A percentile compares a stretch with the other conserved stretches of the same genome.
phyloP scores from a whole-genome alignment of 345 rosid genomes.

The Arabidopsis arenosa region DNA sequence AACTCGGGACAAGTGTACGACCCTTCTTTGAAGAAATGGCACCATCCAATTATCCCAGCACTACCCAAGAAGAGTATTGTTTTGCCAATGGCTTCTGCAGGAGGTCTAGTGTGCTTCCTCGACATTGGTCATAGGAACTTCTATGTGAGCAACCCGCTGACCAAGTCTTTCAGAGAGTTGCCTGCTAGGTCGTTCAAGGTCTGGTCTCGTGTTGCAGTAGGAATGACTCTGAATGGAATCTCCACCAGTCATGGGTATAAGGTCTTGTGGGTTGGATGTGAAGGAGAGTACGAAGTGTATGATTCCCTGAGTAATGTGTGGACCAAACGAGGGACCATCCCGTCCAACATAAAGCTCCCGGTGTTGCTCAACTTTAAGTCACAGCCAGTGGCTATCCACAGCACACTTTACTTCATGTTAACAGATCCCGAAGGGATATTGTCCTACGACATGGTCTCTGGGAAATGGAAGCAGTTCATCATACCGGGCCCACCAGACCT shows the following conservation, averaged over 20 bases:
- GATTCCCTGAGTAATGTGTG: constrained; percentile 77
- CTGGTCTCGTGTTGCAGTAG: constrained; percentile 93
- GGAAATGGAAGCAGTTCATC: constrained; percentile 76
- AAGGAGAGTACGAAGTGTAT: constrained; percentile 92
- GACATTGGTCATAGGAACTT: constrained; percentile 90
- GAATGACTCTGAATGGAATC: constrained; percentile 75
- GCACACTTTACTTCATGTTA: constrained; percentile 83
- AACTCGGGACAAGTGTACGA: constrained; percentile 91
- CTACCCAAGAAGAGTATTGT: constrained; percentile 73
- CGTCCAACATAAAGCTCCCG: constrained; percentile 73
- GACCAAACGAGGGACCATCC: constrained; percentile 82
- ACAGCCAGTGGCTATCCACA: constrained; percentile 73
- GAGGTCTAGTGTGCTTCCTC: constrained; percentile 95
- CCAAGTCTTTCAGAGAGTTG: constrained; percentile 78
- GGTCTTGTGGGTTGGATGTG: constrained; percentile 89
- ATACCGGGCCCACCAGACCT: constrained; percentile 81
- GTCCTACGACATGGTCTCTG: constrained; percentile 73
- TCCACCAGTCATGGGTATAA: constrained; percentile 70
- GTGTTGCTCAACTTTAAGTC: constrained; percentile 84
- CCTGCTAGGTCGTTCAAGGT: constrained; percentile 88
- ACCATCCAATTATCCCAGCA: constrained; percentile 70
- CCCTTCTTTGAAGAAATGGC: constrained; percentile 85
- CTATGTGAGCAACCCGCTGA: constrained; percentile 91
- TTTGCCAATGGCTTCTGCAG: constrained; percentile 93
- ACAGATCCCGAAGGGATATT: constrained; percentile 92